A percentile compares a stretch with the other conserved stretches of the same genome.
phyloP scores from a whole-genome alignment of 441 rosid genomes.

The Cnidoscolus chayamansa region DNA sequence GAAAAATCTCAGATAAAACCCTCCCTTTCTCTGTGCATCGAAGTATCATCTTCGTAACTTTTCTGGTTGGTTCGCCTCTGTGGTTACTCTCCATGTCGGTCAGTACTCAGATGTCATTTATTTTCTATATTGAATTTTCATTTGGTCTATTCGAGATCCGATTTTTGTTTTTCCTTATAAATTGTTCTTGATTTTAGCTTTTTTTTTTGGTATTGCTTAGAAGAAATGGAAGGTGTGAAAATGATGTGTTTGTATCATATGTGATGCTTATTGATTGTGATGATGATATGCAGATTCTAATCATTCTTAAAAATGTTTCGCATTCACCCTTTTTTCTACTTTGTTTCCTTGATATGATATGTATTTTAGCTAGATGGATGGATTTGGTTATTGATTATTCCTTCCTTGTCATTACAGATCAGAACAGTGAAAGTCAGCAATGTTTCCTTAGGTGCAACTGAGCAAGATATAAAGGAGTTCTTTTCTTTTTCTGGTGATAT shows the following conservation, averaged over 20 bases:
- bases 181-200: background rate
- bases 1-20: background rate
- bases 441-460: conserved; percentile 47
- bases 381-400: background rate
- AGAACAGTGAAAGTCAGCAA: conserved; percentile 62
- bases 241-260: background rate
- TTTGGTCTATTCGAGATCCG: background rate
- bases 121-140: background rate
- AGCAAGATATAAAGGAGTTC: conserved; percentile 61
- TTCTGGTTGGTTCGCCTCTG: background rate
- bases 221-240: background rate
- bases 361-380: background rate
- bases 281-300: background rate
- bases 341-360: background rate
- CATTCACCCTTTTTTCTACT: no score
- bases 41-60: background rate
- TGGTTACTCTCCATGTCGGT: conserved; percentile 11
- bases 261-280: background rate
- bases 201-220: background rate
- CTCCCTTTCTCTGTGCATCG: background rate
- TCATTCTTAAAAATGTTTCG: no score
- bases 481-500: conserved; percentile 79
- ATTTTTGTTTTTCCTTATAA: background rate
- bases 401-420: conserved; percentile 34
- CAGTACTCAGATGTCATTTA: background rate